A percentile compares a stretch with the other conserved stretches of the same genome.
Evolutionary conservation across 345 rosid genomes (phyloP).

Genomic region (Gossypium raimondii): DNA sequence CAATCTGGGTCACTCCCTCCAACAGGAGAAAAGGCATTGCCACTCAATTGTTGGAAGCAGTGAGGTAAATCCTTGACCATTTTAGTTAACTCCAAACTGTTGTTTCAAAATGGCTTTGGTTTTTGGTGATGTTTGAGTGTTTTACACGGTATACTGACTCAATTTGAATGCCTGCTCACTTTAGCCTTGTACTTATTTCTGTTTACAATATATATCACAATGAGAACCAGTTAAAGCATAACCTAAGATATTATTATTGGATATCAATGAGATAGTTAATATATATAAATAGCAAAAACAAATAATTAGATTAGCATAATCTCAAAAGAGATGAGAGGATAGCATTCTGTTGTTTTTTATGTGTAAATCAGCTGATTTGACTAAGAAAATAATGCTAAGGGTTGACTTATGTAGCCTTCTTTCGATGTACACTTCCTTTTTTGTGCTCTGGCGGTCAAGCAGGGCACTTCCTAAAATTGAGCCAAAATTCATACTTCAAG

Average conservation of each 20-base stretch:
- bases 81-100: not conserved
- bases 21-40: slow-evolving; percentile 80
- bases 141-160: not conserved
- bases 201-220: not conserved
- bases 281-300: not conserved
- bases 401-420: too few species aligned
- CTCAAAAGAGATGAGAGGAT: too few species aligned
- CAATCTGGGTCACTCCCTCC: slow-evolving; percentile 80
- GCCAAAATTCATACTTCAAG: too few species aligned
- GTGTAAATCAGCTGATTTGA: too few species aligned
- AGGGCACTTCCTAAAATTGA: too few species aligned
- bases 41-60: slow-evolving; percentile 59
- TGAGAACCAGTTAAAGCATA: not conserved
- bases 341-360: too few species aligned
- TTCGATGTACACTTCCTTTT: too few species aligned
- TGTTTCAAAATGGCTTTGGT: not conserved
- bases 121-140: not conserved
- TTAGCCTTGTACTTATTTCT: not conserved
- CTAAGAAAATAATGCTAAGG: too few species aligned
- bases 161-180: too few species aligned
- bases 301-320: too few species aligned
- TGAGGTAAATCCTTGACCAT: slow-evolving; percentile 42
- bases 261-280: too few species aligned
- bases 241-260: not conserved
- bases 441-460: too few species aligned